These are phyloP conservation scores for Hanseniaspora gamundiae DNA, from an alignment of 1,139 yeast species.

Conservation along the genomic window DNA sequence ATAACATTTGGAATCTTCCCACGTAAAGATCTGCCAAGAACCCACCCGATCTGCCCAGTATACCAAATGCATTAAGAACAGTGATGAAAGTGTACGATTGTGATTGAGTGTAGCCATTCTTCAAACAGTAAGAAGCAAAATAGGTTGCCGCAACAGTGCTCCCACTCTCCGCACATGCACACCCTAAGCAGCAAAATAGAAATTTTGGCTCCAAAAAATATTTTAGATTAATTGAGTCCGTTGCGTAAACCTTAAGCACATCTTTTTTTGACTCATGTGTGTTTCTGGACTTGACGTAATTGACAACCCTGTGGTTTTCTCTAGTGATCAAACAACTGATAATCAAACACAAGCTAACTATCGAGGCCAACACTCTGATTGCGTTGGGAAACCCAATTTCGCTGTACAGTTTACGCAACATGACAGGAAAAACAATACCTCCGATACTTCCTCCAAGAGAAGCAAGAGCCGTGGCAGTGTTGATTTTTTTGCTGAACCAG, in stretches of 20 bases:
- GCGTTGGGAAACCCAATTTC: conserved; percentile 55
- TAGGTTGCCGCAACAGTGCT: conserved; percentile 26
- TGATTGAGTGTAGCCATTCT: conserved; percentile 39
- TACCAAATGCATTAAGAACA: conserved; percentile 46
- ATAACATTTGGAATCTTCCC: conserved; percentile 6
- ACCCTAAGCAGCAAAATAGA: conserved; percentile 15
- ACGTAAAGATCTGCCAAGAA: conserved; percentile 37
- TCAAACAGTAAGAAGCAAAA: conserved; percentile 30
- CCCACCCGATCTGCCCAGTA: conserved; percentile 50
- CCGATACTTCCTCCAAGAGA: conserved; percentile 52
- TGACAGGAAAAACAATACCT: conserved; percentile 47
- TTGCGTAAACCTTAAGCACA: conserved; percentile 16
- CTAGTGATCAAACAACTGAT: conserved; percentile 31
- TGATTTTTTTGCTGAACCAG: conserved; percentile 42
- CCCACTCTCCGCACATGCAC: conserved; percentile 15
- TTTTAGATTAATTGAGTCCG: conserved; percentile 23
- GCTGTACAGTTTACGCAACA: conserved; percentile 41
- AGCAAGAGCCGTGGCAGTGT: conserved; percentile 43
- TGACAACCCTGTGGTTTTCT: conserved; percentile 17
- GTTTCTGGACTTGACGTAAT: background rate
- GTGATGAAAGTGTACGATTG: conserved; percentile 42
- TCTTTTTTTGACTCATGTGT: conserved; percentile 10
- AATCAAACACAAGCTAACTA: conserved; percentile 30
- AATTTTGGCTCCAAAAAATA: conserved; percentile 22
- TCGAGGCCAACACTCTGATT: conserved; percentile 42